Base-by-base conservation (phyloP, 768 basidiomycete species). In the Crassisporium funariophilum region DNA sequence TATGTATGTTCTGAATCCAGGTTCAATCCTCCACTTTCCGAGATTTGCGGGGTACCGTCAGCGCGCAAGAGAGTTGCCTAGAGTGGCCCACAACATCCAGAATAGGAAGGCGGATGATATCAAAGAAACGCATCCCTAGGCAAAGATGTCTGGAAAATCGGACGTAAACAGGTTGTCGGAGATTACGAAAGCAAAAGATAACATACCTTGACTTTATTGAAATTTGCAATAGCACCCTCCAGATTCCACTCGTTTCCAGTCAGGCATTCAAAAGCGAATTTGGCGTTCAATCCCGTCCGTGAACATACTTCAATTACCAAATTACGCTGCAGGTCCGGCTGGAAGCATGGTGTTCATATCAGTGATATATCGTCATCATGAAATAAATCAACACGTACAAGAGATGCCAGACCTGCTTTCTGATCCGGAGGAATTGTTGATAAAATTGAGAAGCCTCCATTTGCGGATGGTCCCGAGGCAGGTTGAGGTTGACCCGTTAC, bases 181-280 rank as follows among this genome's bases (percentile, higher is more conserved):
- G 41, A 39, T 44, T n/a, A 13, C 11, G 39, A 42, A 11, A n/a
- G 29, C 11, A 2, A 38, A n/a, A 8, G 31, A 52, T 40, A 43
- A 70, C 83, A 47, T 53, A 89, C 89, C 81, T 88, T 89, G 58
- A 98, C 88, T 63, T 88, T 77, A 59, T 92, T 83, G 66, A 93
- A 98, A 60, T 95, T 95, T 40, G 78, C 76, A 19, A 92, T 60
- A 0, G 97, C 97, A 48, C 77, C 75, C 35, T 83, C 82, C 41
- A 89, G 57, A 61, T 94, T 82, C 94, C 94, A 98, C 6, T 71
- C 82, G 60, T 95, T 97, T 39, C 83, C 84, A 55, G 81, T 74
- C 49, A 98, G 66, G 61, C 95, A 98, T 49, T 97, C 84, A n/a
- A 86, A 70, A 5, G 92, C 80, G 58, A 82, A 95, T 55, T 80